Conservation (phyloP, 208 protist genomes). For the Leishmania martiniquensis region DNA sequence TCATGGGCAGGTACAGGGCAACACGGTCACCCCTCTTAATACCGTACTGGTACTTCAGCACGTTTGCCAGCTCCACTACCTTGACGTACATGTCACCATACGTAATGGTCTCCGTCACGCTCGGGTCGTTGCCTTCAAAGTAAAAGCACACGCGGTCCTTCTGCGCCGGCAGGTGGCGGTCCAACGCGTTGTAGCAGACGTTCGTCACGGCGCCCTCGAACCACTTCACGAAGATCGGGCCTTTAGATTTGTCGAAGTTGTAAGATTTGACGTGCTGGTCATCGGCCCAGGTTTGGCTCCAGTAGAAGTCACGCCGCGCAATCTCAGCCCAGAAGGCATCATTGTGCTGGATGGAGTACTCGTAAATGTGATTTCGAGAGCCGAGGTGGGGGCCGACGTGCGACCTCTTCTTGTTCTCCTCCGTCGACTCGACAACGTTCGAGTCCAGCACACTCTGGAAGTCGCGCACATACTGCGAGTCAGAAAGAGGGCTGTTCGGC, state of each 20-base stretch:
- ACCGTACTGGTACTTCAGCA: slow-evolving; percentile 86
- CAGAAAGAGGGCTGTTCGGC: slow-evolving; percentile 18
- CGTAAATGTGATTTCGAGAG: slow-evolving; percentile 68
- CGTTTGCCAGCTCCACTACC: slow-evolving; percentile 90
- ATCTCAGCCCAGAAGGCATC: slow-evolving; percentile 69
- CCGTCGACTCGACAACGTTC: slow-evolving; percentile 19
- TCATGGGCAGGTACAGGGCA: slow-evolving; percentile 97
- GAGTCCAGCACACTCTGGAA: slow-evolving; percentile 26
- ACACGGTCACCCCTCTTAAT: slow-evolving; percentile 95
- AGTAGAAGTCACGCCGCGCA: slow-evolving; percentile 71
- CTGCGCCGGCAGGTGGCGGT: slow-evolving; percentile 75
- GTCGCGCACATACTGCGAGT: slow-evolving; percentile 40
- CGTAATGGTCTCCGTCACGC: slow-evolving; percentile 58
- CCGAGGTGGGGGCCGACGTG: slow-evolving; percentile 48
- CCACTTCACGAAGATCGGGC: slow-evolving; percentile 78
- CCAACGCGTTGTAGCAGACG: slow-evolving; percentile 91
- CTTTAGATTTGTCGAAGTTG: slow-evolving; percentile 82
- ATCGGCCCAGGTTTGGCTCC: slow-evolving; percentile 64
- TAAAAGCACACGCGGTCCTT: slow-evolving; percentile 84
- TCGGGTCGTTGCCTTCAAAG: slow-evolving; percentile 87
- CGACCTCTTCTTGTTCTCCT: slow-evolving; percentile 36
- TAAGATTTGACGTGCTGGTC: slow-evolving; percentile 63
- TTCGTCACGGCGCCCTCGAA: slow-evolving; percentile 84
- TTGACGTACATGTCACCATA: slow-evolving; percentile 86
- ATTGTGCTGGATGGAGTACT: slow-evolving; percentile 62